phyloP scores from a whole-genome alignment of 768 basidiomycete genomes.

The Hydnomerulius pinastri region DNA sequence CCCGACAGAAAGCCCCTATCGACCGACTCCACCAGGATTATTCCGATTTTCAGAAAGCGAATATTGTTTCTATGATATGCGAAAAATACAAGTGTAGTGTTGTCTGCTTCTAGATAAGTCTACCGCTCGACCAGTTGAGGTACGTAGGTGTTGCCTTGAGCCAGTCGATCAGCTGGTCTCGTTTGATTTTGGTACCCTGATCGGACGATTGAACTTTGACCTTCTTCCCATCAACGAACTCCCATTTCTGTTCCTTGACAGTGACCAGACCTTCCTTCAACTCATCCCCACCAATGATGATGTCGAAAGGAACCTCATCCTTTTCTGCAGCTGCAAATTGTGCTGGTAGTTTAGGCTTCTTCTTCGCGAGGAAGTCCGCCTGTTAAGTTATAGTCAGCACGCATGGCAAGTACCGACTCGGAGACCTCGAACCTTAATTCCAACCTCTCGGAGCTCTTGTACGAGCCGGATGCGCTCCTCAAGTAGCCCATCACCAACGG shows the following conservation, averaged over 20 bases:
- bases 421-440: slow-evolving; percentile 72
- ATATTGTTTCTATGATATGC: slow-evolving; percentile 6
- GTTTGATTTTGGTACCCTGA: slow-evolving; percentile 65
- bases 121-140: slow-evolving; percentile 32
- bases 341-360: slow-evolving; percentile 81
- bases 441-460: slow-evolving; percentile 77
- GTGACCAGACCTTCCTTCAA: slow-evolving; percentile 80
- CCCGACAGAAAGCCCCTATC: neutral
- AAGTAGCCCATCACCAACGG: slow-evolving; percentile 85
- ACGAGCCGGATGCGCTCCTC: slow-evolving; percentile 83
- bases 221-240: slow-evolving; percentile 72
- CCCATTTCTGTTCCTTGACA: slow-evolving; percentile 91
- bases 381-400: slow-evolving; percentile 29
- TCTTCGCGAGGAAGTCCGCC: slow-evolving; percentile 93
- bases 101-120: slow-evolving; percentile 22
- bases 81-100: neutral
- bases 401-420: neutral
- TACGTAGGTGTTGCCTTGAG: slow-evolving; percentile 46
- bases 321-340: slow-evolving; percentile 91
- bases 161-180: slow-evolving; percentile 64
- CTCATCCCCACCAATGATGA: slow-evolving; percentile 90
- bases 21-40: neutral
- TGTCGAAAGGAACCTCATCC: slow-evolving; percentile 90
- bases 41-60: neutral
- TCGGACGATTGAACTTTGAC: slow-evolving; percentile 57